phyloP scores from a whole-genome alignment of 2,329 filamentous ascomycete genomes.

The Orbilia javanica region DNA sequence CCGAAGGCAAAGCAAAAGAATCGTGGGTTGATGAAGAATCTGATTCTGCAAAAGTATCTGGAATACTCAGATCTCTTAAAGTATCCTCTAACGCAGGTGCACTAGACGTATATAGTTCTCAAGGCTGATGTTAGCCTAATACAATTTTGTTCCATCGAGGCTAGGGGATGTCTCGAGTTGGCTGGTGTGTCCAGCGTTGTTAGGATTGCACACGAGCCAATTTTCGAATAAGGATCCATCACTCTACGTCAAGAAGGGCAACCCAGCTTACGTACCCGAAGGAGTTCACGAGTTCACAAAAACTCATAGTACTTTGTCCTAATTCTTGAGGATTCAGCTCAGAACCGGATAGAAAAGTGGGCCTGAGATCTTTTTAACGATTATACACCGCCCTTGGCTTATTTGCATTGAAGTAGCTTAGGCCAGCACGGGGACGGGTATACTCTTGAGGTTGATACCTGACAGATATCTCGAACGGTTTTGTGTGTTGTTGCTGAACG shows the following conservation, averaged over 20 bases:
- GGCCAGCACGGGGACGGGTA: not conserved
- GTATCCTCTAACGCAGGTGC: not conserved
- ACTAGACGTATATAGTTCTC: not conserved
- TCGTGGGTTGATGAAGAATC: not conserved
- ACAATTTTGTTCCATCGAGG: not conserved
- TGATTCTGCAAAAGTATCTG: not conserved
- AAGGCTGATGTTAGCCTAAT: conserved; percentile 14
- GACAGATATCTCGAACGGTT: not conserved
- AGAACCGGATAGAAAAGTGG: conserved; percentile 5
- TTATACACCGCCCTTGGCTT: not conserved
- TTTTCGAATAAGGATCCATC: conserved; percentile 16
- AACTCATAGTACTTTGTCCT: conserved; percentile 29
- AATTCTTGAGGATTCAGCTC: conserved; percentile 4
- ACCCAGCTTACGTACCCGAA: conserved; percentile 16
- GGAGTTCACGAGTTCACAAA: conserved; percentile 23
- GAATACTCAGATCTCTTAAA: not conserved
- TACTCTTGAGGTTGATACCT: not conserved
- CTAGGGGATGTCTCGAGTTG: not conserved
- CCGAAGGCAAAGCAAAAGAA: not conserved
- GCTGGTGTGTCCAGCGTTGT: not conserved
- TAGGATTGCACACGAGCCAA: not conserved
- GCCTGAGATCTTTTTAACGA: conserved; percentile 8
- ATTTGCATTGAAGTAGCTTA: not conserved
- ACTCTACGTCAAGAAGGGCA: conserved; percentile 1
- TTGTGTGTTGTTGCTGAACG: not conserved